Base-by-base conservation (phyloP, 495 filamentous ascomycete genomes). In the Daldinia decipiens region DNA sequence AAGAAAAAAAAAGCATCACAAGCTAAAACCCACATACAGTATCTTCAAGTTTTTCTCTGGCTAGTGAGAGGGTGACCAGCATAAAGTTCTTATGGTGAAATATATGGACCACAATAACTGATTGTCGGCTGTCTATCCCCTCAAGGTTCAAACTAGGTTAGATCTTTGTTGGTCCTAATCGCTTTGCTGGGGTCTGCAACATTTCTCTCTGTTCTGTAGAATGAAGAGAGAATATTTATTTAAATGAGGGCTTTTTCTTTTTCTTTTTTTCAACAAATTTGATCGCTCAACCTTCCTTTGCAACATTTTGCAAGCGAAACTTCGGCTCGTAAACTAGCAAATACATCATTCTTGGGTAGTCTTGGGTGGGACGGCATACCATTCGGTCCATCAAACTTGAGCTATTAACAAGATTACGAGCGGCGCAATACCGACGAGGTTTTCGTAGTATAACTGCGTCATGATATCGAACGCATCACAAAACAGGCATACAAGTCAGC, bases 351-450 rank as follows among this genome's bases (percentile, higher is more conserved):
- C 29, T 55, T 56, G 56, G 38, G 38, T 40, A 54, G 36, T 71
- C 29, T 71, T 62, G 59, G 64, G 59, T 67, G 55, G 58, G 68
- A 67, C 68, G 50, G 31, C 63, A 71, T 63, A 52, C 57, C 34
- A n/a, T n/a, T n/a, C n/a, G n/a, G n/a, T n/a, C n/a, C n/a, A 51
- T 63, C 45, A 12, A 56, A 17, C 29, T 56, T 60, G 32, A 52
- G 68, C 52, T 47, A 38, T 52, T 50, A 26, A 53, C 36, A 45
- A 38, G 21, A 70, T 54, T 59, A 70, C 56, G 58, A 63, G 59
- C 36, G 38, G 47, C 27, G 51, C 34, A 61, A 50, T 59, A 43
- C 24, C 40, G 27, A 67, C 34, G 36, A 55, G 36, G 45, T 38
- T 36, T 24, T 39, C 19, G 36, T 62, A 71, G 36, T 47, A 60